Evolutionary conservation across 2,329 filamentous ascomycete genomes (phyloP).

Genomic region (Pestalotiopsis sp.): DNA sequence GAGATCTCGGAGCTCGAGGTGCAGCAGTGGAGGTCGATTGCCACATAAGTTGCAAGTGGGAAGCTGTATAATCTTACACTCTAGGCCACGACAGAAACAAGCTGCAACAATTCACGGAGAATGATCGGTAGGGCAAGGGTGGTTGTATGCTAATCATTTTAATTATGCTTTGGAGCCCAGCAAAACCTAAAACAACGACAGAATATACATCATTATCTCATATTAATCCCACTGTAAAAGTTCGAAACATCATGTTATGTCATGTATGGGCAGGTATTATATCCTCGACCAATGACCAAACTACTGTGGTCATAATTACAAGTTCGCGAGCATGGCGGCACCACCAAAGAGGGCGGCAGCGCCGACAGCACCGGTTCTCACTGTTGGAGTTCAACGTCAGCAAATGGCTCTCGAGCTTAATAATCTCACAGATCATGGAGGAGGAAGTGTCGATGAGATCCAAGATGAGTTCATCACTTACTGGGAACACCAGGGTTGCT

Average conservation of each 20-base stretch:
- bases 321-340: slow-evolving; percentile 23
- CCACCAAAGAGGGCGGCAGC: slow-evolving; percentile 30
- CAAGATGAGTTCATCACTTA: not conserved
- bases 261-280: not conserved
- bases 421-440: not conserved
- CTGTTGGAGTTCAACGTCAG: slow-evolving; percentile 20
- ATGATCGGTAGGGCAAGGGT: too few species aligned
- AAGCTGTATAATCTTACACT: not conserved
- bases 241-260: not conserved
- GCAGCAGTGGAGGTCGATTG: slow-evolving; percentile 55
- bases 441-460: not conserved
- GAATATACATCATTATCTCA: too few species aligned
- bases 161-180: too few species aligned
- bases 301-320: slow-evolving; percentile 12
- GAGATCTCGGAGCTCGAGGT: slow-evolving; percentile 72
- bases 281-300: not conserved
- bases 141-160: too few species aligned
- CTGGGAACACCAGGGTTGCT: slow-evolving; percentile 21
- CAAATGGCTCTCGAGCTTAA: too few species aligned
- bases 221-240: not conserved
- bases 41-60: not conserved
- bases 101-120: not conserved
- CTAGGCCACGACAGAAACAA: not conserved
- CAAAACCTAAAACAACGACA: too few species aligned
- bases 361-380: slow-evolving; percentile 41